A percentile compares a stretch with the other conserved stretches of the same genome.
phyloP scores from a whole-genome alignment of 176 grass and related monocot genomes.

The Zea luxurians region DNA sequence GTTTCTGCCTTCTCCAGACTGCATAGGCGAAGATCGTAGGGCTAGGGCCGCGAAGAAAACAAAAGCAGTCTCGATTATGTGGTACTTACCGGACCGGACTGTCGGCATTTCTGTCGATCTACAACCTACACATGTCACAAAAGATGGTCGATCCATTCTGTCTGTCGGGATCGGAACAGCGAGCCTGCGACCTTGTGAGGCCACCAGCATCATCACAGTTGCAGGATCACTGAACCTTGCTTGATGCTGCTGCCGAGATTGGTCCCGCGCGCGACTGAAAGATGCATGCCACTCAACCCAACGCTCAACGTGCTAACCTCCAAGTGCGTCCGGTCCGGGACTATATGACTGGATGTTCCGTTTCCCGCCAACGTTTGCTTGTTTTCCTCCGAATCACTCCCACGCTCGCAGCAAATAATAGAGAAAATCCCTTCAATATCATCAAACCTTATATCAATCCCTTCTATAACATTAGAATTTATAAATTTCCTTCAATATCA shows the following conservation, averaged over 20 bases:
- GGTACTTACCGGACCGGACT: background rate
- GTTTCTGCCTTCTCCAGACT: background rate
- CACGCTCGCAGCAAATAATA: background rate
- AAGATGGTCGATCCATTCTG: slow-evolving; percentile 29
- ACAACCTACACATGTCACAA: background rate
- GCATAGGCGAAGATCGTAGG: too few relatives aligned
- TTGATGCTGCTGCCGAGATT: slow-evolving; percentile 1
- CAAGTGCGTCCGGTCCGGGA: slow-evolving; percentile 4
- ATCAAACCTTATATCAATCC: too few relatives aligned
- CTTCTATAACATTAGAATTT: too few relatives aligned
- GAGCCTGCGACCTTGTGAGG: slow-evolving; percentile 9
- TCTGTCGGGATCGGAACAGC: slow-evolving; percentile 16
- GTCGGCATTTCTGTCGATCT: slow-evolving; percentile 4
- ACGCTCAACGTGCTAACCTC: slow-evolving; percentile 28
- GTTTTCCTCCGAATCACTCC: background rate
- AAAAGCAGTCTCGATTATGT: background rate
- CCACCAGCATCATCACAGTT: background rate
- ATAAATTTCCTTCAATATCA: too few relatives aligned
- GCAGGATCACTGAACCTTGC: slow-evolving; percentile 33
- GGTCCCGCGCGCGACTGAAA: slow-evolving; percentile 16
- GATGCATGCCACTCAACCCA: slow-evolving; percentile 27
- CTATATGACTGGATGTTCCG: background rate
- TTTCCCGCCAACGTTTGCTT: background rate
- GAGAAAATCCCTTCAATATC: too few relatives aligned
- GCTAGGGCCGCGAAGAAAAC: background rate